Evolutionary conservation across 2,329 filamentous ascomycete species (phyloP).

Genomic region (Cladophialophora bantiana): DNA sequence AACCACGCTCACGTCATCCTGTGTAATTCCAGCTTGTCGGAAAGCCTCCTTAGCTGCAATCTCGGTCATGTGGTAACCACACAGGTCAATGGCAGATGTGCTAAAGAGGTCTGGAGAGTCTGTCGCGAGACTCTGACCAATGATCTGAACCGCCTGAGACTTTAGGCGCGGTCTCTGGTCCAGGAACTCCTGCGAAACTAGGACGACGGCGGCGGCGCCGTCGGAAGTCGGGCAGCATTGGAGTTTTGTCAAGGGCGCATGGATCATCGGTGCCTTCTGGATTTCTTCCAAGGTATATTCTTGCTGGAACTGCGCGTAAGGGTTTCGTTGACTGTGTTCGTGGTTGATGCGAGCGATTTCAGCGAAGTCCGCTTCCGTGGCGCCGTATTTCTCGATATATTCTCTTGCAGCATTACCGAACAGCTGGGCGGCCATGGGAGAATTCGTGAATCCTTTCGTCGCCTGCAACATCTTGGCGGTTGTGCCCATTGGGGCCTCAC

Average conservation of each 20-base stretch:
- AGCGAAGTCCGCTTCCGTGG: constrained; percentile 83
- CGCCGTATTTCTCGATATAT: constrained; percentile 62
- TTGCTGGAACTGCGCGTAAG: constrained; percentile 93
- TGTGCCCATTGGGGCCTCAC: constrained; percentile 75
- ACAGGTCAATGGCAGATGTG: no score
- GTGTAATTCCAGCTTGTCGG: constrained; percentile 69
- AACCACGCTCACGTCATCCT: constrained; percentile 79
- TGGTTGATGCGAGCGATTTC: constrained; percentile 95
- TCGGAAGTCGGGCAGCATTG: constrained; percentile 98
- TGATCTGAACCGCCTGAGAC: constrained; percentile 82
- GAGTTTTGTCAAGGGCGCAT: constrained; percentile 91
- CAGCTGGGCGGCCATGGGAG: constrained; percentile 62
- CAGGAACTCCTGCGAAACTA: constrained; percentile 89
- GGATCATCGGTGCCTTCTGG: constrained; percentile 75
- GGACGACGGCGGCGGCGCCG: constrained; percentile 83
- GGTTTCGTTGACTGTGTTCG: constrained; percentile 86
- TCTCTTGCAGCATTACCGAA: constrained; percentile 1
- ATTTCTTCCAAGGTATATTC: constrained; percentile 89
- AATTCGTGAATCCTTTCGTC: neutral
- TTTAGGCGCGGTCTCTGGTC: constrained; percentile 82
- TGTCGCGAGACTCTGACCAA: constrained; percentile 84
- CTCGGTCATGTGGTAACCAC: no score
- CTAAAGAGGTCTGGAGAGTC: constrained; percentile 84
- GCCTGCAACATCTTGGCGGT: constrained; percentile 69
- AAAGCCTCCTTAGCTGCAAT: no score